phyloP scores from a whole-genome alignment of 352 stramenopile genomes.

The Phytophthora citricola region DNA sequence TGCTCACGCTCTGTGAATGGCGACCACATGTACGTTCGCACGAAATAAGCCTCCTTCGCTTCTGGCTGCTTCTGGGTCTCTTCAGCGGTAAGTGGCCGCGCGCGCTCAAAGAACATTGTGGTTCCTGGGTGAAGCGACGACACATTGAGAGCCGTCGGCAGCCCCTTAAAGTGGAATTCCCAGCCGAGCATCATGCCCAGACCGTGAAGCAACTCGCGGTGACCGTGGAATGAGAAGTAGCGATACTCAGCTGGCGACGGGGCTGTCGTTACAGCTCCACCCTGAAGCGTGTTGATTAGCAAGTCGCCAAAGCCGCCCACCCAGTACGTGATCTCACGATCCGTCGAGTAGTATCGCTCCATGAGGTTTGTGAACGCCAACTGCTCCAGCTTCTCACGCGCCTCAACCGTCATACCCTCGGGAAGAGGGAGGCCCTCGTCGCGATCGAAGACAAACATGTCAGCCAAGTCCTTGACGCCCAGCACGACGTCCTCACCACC shows the following conservation, averaged over 20 bases:
- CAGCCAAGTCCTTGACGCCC: constrained; percentile 82
- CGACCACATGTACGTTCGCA: constrained; percentile 83
- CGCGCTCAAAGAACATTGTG: constrained; percentile 85
- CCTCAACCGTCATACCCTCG: constrained; percentile 59
- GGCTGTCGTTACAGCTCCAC: constrained; percentile 51
- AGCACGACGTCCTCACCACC: constrained; percentile 78
- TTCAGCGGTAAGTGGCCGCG: constrained; percentile 23
- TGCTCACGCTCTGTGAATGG: constrained; percentile 70
- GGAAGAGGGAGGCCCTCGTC: constrained; percentile 66
- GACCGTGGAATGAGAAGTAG: constrained; percentile 86
- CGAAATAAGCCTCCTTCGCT: constrained; percentile 57
- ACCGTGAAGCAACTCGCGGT: constrained; percentile 80
- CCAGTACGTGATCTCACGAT: constrained; percentile 86
- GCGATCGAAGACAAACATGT: constrained; percentile 86
- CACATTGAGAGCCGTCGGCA: constrained; percentile 71
- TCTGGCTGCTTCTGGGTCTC: constrained; percentile 25
- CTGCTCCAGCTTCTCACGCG: constrained; percentile 63
- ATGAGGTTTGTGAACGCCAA: constrained; percentile 87
- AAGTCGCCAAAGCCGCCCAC: constrained; percentile 77
- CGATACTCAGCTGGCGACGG: constrained; percentile 64
- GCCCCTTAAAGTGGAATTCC: constrained; percentile 75
- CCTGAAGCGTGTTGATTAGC: constrained; percentile 68
- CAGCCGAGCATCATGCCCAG: constrained; percentile 84
- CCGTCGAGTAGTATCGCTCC: constrained; percentile 86
- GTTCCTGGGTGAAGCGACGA: constrained; percentile 73